These are phyloP conservation scores for Sonneratia alba DNA, from an alignment of 345 rosid species.

Conservation along the genomic window DNA sequence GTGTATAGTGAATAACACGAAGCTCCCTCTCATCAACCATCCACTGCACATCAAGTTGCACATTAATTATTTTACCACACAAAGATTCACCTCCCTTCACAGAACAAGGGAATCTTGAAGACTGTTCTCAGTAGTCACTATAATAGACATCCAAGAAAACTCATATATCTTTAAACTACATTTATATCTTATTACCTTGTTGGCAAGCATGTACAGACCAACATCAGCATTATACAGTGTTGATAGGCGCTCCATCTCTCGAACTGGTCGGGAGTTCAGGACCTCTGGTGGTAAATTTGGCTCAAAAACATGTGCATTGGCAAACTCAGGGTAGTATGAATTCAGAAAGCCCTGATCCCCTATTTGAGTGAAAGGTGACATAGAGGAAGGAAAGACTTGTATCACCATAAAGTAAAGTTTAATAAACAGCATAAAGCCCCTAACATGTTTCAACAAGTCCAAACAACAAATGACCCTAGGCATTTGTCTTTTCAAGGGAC, in stretches of 20 bases:
- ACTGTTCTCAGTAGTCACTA: background rate
- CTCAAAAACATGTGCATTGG: conserved; percentile 79
- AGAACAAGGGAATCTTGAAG: background rate
- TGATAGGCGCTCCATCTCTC: conserved; percentile 86
- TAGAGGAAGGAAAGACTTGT: background rate
- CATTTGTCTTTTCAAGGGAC: background rate
- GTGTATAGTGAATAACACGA: conserved; percentile 83
- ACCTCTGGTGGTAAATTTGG: conserved; percentile 52
- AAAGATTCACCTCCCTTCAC: background rate
- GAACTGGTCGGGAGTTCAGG: conserved; percentile 47
- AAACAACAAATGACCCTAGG: background rate
- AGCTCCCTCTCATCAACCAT: conserved; percentile 92
- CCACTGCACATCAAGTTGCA: conserved; percentile 45
- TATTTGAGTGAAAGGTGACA: conserved; percentile 15
- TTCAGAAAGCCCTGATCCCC: conserved; percentile 91
- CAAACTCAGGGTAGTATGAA: conserved; percentile 69
- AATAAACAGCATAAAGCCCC: background rate
- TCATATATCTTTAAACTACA: background rate
- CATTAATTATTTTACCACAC: background rate
- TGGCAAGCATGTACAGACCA: conserved; percentile 98
- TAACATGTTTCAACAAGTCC: background rate
- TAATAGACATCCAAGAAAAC: background rate
- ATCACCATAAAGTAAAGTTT: background rate
- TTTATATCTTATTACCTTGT: conserved; percentile 49
- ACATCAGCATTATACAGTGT: conserved; percentile 91